Conservation (phyloP, 768 basidiomycete species). For the Leccinum boreale region DNA sequence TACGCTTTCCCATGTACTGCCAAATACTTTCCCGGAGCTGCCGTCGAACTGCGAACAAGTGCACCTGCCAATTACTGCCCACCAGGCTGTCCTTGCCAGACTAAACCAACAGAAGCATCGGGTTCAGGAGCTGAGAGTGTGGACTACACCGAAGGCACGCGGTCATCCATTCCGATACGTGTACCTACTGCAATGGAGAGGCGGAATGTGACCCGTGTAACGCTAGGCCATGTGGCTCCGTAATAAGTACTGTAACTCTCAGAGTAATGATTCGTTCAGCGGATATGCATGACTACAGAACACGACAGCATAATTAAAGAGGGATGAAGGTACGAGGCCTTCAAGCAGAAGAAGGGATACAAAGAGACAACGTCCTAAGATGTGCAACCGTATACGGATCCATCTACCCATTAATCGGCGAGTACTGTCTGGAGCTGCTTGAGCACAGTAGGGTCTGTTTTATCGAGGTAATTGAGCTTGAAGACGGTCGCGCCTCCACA, state of each 20-base stretch:
- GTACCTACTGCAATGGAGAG: slow-evolving; percentile 50
- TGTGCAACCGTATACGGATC: background rate
- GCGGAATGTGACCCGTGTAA: slow-evolving; percentile 39
- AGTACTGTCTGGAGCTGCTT: slow-evolving; percentile 64
- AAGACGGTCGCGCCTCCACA: slow-evolving; percentile 61
- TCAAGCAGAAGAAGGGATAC: background rate
- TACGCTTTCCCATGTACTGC: slow-evolving; percentile 31
- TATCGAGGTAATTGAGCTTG: slow-evolving; percentile 55
- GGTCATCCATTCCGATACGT: slow-evolving; percentile 41
- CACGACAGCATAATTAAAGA: slow-evolving; percentile 2
- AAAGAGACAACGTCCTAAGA: background rate
- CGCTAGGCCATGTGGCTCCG: slow-evolving; percentile 12
- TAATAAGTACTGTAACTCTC: slow-evolving; percentile 5
- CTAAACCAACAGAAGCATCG: slow-evolving; percentile 27
- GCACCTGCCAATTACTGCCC: slow-evolving; percentile 30
- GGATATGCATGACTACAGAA: slow-evolving; percentile 2
- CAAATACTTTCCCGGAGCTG: slow-evolving; percentile 27
- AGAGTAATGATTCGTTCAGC: slow-evolving; percentile 1
- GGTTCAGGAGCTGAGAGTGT: background rate
- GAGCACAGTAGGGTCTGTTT: slow-evolving; percentile 71
- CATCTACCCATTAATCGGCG: slow-evolving; percentile 3
- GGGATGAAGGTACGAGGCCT: background rate
- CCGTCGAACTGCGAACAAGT: background rate
- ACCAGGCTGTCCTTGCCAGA: slow-evolving; percentile 39
- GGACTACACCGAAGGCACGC: slow-evolving; percentile 10